Percentiles rank a stretch among this genome's conserved stretches.
These are phyloP conservation scores for Boletus vermiculosoides DNA, from an alignment of 768 basidiomycete genomes.

Conservation along the genomic window DNA sequence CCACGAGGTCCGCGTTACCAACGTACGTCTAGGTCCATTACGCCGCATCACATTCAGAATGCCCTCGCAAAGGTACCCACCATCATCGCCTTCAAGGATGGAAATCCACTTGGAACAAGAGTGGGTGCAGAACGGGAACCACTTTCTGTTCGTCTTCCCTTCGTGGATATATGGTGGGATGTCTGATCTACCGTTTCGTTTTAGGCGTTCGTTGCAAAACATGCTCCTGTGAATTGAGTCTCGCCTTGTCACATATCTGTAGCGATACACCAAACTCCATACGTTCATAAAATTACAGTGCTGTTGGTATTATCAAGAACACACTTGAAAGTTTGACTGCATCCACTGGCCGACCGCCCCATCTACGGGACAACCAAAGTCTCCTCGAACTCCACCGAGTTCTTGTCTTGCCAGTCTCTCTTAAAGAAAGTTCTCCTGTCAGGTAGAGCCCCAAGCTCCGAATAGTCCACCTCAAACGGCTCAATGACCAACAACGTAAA, in stretches of 20 bases:
- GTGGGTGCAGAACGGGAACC: neutral
- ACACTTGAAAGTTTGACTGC: neutral
- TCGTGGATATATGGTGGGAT: no score
- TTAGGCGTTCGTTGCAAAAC: slow-evolving; percentile 1
- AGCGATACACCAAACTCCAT: neutral
- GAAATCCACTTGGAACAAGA: neutral
- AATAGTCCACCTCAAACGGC: slow-evolving; percentile 64
- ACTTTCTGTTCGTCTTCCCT: neutral
- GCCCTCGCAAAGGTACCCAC: slow-evolving; percentile 1
- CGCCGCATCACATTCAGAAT: neutral
- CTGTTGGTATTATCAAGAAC: neutral
- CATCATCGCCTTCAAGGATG: slow-evolving; percentile 1
- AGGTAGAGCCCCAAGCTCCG: slow-evolving; percentile 57
- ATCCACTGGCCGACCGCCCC: neutral
- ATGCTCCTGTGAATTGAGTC: neutral
- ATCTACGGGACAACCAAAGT: slow-evolving; percentile 59
- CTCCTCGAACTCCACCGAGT: slow-evolving; percentile 52
- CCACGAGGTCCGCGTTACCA: slow-evolving; percentile 8
- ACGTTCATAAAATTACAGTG: neutral
- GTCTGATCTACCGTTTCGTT: neutral
- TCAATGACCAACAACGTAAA: slow-evolving; percentile 75
- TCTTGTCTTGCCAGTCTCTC: slow-evolving; percentile 32
- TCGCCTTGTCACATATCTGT: neutral
- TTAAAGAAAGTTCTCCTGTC: slow-evolving; percentile 58
- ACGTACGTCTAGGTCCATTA: neutral